These are phyloP conservation scores for Mycena filopes DNA, from an alignment of 768 basidiomycete species.

Conservation along the genomic window DNA sequence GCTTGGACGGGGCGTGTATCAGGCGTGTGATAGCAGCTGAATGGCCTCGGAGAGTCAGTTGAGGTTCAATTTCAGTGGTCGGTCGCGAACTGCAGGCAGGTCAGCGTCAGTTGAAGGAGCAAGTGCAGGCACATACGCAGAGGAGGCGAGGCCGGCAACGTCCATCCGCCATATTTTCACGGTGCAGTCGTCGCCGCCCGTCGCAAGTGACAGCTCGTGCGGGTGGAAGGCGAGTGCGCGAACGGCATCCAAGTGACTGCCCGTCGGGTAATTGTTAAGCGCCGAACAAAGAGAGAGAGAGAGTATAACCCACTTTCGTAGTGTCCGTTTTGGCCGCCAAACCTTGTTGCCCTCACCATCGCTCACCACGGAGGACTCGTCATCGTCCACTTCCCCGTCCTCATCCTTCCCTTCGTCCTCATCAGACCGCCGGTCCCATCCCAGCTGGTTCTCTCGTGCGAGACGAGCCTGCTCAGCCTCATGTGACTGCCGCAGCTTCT, in stretches of 20 bases:
- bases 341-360: slow-evolving; percentile 77
- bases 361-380: slow-evolving; percentile 70
- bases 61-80: slow-evolving; percentile 91
- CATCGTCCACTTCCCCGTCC: slow-evolving; percentile 72
- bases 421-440: slow-evolving; percentile 65
- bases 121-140: slow-evolving; percentile 66
- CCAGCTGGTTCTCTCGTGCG: slow-evolving; percentile 50
- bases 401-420: slow-evolving; percentile 81
- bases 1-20: slow-evolving; percentile 79
- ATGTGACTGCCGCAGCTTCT: slow-evolving; percentile 74
- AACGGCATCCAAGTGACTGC: slow-evolving; percentile 93
- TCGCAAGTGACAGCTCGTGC: slow-evolving; percentile 85
- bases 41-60: slow-evolving; percentile 93
- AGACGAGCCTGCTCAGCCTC: slow-evolving; percentile 67
- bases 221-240: slow-evolving; percentile 92
- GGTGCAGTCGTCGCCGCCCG: slow-evolving; percentile 94
- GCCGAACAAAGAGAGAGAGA: slow-evolving; percentile 24
- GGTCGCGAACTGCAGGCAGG: slow-evolving; percentile 61
- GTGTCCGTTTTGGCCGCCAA: slow-evolving; percentile 88
- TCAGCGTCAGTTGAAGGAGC: slow-evolving; percentile 17
- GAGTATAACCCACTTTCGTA: slow-evolving; percentile 81
- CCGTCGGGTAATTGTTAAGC: slow-evolving; percentile 28
- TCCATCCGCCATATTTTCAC: slow-evolving; percentile 97
- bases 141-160: slow-evolving; percentile 75
- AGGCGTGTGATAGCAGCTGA: slow-evolving; percentile 91